A percentile compares a stretch with the other conserved stretches of the same genome.
Conservation (phyloP, 257 asterid species). For the Verbascum thapsus region DNA sequence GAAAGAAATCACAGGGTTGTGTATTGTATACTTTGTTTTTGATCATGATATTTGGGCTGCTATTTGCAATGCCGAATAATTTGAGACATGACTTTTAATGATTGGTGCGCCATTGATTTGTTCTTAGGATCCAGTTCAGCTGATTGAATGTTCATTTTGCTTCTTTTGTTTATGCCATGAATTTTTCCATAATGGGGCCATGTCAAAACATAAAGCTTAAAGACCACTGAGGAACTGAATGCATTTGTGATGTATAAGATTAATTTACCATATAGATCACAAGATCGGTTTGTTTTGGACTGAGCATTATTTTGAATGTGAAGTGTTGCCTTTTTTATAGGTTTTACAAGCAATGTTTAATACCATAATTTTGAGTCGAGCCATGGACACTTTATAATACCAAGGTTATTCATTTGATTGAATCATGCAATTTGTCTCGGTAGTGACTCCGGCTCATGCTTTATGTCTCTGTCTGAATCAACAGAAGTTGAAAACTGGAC, state of each 20-base stretch:
- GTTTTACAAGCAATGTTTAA: no score
- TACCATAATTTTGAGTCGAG: not conserved
- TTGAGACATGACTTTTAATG: not conserved
- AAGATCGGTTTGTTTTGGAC: no score
- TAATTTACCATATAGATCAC: no score
- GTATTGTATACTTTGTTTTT: not conserved
- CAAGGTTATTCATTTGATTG: slow-evolving; percentile 1
- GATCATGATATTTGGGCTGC: not conserved
- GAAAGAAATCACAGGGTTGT: not conserved
- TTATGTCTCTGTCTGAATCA: not conserved
- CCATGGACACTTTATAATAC: not conserved
- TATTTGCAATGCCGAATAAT: not conserved
- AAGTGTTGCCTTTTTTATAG: no score
- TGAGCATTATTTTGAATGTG: no score
- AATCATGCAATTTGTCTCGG: not conserved
- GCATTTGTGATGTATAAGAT: no score
- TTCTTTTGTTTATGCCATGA: no score
- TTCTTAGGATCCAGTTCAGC: not conserved
- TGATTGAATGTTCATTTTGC: no score
- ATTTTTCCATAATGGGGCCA: no score
- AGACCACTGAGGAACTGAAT: no score
- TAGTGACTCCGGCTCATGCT: not conserved
- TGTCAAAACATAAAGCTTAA: no score
- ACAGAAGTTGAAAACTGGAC: slow-evolving; percentile 1
- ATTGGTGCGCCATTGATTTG: not conserved